These are phyloP conservation scores for Taiwanofungus camphoratus DNA, from an alignment of 1,284 basidiomycete species.

Conservation along the genomic window DNA sequence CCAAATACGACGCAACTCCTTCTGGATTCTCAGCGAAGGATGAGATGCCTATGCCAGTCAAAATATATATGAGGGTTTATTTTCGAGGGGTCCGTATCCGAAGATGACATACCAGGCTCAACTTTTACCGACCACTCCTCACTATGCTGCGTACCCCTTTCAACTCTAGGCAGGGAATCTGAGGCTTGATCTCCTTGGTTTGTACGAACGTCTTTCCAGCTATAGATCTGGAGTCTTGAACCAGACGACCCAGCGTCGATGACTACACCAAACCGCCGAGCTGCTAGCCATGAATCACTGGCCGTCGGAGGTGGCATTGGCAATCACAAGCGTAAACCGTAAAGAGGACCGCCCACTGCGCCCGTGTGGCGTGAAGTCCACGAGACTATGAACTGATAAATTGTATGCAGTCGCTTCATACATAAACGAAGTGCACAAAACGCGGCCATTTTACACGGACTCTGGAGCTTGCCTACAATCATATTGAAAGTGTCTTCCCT, in stretches of 20 bases:
- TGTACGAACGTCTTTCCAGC: conserved; percentile 81
- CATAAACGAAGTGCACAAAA: too few relatives aligned
- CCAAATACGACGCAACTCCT: conserved; percentile 71
- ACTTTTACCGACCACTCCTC: conserved; percentile 89
- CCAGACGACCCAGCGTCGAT: conserved; percentile 98
- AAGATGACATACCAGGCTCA: conserved; percentile 74
- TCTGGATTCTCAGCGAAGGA: conserved; percentile 70
- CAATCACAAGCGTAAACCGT: neutral
- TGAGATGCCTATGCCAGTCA: conserved; percentile 67
- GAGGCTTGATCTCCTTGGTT: conserved; percentile 40
- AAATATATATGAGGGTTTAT: conserved; percentile 7
- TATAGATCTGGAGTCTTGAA: conserved; percentile 94
- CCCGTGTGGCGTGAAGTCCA: too few relatives aligned
- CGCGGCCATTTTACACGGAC: too few relatives aligned
- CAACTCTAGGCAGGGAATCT: conserved; percentile 72
- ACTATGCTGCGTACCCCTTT: conserved; percentile 81
- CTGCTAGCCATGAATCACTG: conserved; percentile 65
- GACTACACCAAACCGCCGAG: conserved; percentile 89
- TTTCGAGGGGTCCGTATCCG: neutral
- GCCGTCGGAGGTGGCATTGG: conserved; percentile 69
- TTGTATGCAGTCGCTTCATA: too few relatives aligned
- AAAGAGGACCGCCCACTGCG: neutral
- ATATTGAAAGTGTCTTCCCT: too few relatives aligned
- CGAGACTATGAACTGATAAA: too few relatives aligned
- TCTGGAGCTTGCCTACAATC: too few relatives aligned